Evolutionary conservation across 768 basidiomycete species (phyloP), one percentile per base, ranked within the genome.

Genomic region (Leccinum olivaceopallidum): DNA sequence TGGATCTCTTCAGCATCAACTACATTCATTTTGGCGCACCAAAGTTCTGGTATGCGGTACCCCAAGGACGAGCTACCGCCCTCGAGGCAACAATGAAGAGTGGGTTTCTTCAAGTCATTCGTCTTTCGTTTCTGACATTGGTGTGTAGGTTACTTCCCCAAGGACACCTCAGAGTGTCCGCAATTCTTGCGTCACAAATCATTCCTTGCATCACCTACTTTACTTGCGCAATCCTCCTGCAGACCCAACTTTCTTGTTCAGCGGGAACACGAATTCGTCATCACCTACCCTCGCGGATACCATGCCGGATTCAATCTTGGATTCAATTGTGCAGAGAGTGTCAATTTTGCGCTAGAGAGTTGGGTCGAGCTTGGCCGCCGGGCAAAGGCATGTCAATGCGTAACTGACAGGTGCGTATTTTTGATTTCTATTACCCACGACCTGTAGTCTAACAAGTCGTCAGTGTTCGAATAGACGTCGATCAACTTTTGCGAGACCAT

Each of bases 1-100:
- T 98, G 92, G 97, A 99, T 70, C 81, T 99, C 1, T 98, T 96
- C 76, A 95, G 94, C 59, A 98, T 99, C 78, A 99, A 99, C 71
- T 98, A 95, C 72, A 93, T 99, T 58, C 97, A 99, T 74, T 98
- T 98, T 66, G 97, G 97, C 0, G 95, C 95, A 0, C 95, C 95
- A 2, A 98, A 93, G 67, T 90, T 91, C 69, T 99, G 97, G 97
- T 98, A 98, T 73, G 89, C 95, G 2, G 81, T 98, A 18, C 97
- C 97, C 4, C 95, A 97, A 73, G 89, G 82, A 18, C 84, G 93
- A 60, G 87, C 94, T 0, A 76, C 78, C 14, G 85, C 88, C 12
- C 83, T 99, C n/a, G 97, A 98, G 73, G 82, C 88, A 42, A 87
- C 88, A 4, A 95, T 99, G 90, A 85, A 86, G 76, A 86, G 95